phyloP scores from a whole-genome alignment of 2,329 filamentous ascomycete species.

The Paecilomyces dactylethromorphus region DNA sequence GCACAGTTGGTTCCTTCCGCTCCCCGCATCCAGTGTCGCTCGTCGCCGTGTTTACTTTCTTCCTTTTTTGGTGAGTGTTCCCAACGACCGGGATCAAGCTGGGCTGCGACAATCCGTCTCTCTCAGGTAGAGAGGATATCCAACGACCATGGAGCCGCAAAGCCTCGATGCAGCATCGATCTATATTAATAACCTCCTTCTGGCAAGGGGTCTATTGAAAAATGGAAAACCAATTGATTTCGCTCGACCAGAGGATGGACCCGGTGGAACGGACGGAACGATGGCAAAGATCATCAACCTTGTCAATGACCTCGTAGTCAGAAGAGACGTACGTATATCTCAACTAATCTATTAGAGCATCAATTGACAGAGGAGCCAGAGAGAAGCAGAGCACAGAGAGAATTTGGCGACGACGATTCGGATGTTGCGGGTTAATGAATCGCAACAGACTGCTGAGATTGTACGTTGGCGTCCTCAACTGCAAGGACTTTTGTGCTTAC shows the following conservation, averaged over 20 bases:
- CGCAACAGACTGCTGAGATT: conserved; percentile 66
- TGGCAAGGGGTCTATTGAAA: conserved; percentile 57
- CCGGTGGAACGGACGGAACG: conserved; percentile 55
- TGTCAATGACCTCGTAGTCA: conserved; percentile 84
- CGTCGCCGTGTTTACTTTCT: conserved; percentile 37
- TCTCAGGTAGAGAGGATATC: conserved; percentile 1
- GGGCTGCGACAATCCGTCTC: conserved; percentile 6
- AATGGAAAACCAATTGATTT: conserved; percentile 66
- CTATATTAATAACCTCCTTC: conserved; percentile 60
- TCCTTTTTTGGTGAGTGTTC: conserved; percentile 29
- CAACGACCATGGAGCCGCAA: conserved; percentile 35
- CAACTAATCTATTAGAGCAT: conserved; percentile 1
- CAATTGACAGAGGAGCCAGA: conserved; percentile 43
- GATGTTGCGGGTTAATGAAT: conserved; percentile 65
- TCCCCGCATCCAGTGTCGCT: conserved; percentile 7
- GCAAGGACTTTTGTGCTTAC: conserved; percentile 8
- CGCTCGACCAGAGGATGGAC: conserved; percentile 59
- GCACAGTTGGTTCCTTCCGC: not conserved
- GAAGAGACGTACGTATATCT: conserved; percentile 66
- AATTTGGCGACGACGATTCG: conserved; percentile 72
- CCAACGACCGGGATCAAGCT: conserved; percentile 1
- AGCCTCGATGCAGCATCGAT: conserved; percentile 56
- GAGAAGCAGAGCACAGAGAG: conserved; percentile 84
- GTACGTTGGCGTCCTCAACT: conserved; percentile 33
- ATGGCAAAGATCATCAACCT: conserved; percentile 87